phyloP scores from a whole-genome alignment of 2,329 filamentous ascomycete genomes.

The Aspergillus brasiliensis region DNA sequence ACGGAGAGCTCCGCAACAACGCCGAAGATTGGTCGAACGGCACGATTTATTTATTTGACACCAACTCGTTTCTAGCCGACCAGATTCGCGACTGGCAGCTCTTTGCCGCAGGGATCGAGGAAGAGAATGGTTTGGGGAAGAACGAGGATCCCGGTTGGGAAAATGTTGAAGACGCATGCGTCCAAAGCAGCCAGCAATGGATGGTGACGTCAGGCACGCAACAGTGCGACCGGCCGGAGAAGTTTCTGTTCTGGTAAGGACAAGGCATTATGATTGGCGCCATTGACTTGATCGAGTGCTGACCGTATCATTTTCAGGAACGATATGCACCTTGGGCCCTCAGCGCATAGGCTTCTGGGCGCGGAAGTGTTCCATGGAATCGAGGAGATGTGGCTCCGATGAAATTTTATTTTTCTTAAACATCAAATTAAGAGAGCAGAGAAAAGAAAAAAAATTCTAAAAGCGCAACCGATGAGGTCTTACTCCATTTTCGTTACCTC shows the following conservation, averaged over 20 bases:
- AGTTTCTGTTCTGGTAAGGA: constrained; percentile 46
- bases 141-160: constrained; percentile 38
- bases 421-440: constrained; percentile 4
- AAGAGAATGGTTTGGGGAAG: constrained; percentile 38
- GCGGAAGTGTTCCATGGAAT: constrained; percentile 41
- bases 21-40: constrained; percentile 37
- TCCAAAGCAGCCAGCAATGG: constrained; percentile 29
- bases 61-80: constrained; percentile 42
- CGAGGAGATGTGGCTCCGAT: constrained; percentile 34
- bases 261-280: constrained; percentile 10
- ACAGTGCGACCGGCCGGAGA: constrained; percentile 39
- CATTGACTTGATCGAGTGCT: constrained; percentile 8
- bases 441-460: constrained; percentile 10
- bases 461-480: not conserved
- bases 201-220: constrained; percentile 35
- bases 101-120: constrained; percentile 36
- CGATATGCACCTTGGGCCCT: constrained; percentile 44
- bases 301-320: constrained; percentile 34
- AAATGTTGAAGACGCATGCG: constrained; percentile 40
- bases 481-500: not conserved
- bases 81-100: constrained; percentile 44
- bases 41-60: constrained; percentile 42
- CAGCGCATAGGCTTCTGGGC: constrained; percentile 42
- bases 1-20: constrained; percentile 31
- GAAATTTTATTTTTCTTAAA: constrained; percentile 5